phyloP scores from a whole-genome alignment of 208 protist species.

The Naegleria lovaniensis region DNA sequence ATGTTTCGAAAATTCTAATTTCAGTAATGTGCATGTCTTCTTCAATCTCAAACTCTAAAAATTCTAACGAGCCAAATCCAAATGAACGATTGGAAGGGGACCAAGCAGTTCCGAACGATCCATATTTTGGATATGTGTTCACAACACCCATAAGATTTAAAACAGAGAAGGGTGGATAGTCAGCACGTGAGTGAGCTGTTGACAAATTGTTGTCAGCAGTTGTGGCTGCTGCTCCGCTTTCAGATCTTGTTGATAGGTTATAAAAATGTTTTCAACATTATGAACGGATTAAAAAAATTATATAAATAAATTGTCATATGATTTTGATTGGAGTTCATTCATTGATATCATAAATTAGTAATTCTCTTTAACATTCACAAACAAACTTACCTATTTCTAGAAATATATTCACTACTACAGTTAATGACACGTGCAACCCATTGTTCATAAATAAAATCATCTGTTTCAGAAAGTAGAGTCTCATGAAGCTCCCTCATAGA shows the following conservation, averaged over 20 bases:
- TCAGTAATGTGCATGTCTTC: neutral
- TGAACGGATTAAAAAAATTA: no score
- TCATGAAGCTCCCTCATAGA: neutral
- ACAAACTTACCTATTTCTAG: neutral
- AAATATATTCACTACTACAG: neutral
- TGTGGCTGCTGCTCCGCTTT: neutral
- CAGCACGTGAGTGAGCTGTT: neutral
- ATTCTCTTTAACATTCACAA: no score
- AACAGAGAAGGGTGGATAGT: neutral
- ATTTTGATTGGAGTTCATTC: no score
- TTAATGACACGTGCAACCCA: neutral
- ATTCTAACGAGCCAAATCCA: neutral
- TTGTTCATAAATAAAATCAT: neutral
- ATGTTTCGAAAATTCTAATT: slow-evolving; percentile 18
- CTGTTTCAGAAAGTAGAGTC: neutral
- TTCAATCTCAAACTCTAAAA: slow-evolving; percentile 3
- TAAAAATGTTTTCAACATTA: no score
- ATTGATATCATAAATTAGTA: no score
- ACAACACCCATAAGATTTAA: neutral
- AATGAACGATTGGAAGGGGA: neutral
- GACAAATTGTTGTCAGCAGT: neutral
- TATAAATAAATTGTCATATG: no score
- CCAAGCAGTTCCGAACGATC: neutral
- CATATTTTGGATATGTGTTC: slow-evolving; percentile 15
- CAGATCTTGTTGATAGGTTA: no score